phyloP scores from a whole-genome alignment of 2,329 filamentous ascomycete species.

The Periconia sp. region DNA sequence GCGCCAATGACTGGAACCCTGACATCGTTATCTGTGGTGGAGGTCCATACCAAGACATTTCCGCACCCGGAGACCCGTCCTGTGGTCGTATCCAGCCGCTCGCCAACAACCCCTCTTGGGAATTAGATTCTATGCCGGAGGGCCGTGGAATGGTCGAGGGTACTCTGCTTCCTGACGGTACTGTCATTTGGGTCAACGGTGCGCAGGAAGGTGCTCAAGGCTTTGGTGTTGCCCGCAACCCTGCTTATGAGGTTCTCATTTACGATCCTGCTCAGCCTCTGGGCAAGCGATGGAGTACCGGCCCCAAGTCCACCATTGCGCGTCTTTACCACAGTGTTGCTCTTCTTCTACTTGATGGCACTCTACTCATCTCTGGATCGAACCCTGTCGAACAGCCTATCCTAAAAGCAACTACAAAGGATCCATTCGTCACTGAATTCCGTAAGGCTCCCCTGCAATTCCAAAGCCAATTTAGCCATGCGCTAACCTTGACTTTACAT shows the following conservation, averaged over 20 bases:
- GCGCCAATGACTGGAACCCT: constrained; percentile 58
- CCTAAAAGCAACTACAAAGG: constrained; percentile 50
- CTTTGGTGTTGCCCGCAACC: constrained; percentile 62
- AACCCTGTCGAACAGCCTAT: constrained; percentile 66
- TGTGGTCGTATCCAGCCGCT: constrained; percentile 64
- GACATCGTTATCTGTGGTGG: constrained; percentile 66
- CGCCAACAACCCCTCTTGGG: constrained; percentile 56
- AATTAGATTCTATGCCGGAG: constrained; percentile 65
- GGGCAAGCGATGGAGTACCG: constrained; percentile 58
- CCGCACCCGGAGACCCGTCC: constrained; percentile 63
- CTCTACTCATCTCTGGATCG: constrained; percentile 64
- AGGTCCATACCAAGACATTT: constrained; percentile 65
- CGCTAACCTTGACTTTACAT: too few species aligned
- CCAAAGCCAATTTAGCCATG: too few species aligned
- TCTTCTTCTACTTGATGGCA: constrained; percentile 65
- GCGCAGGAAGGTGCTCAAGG: constrained; percentile 64
- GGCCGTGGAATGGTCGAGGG: constrained; percentile 67
- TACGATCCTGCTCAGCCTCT: constrained; percentile 62
- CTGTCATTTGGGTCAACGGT: constrained; percentile 68
- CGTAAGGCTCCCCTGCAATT: too few species aligned
- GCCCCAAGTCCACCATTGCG: constrained; percentile 51
- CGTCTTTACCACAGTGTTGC: constrained; percentile 67
- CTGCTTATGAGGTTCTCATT: constrained; percentile 62
- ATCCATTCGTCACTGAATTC: constrained; percentile 65
- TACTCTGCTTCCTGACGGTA: constrained; percentile 65